Conservation (phyloP, 2,329 filamentous ascomycete genomes). For the Bipolaris zeicola region DNA sequence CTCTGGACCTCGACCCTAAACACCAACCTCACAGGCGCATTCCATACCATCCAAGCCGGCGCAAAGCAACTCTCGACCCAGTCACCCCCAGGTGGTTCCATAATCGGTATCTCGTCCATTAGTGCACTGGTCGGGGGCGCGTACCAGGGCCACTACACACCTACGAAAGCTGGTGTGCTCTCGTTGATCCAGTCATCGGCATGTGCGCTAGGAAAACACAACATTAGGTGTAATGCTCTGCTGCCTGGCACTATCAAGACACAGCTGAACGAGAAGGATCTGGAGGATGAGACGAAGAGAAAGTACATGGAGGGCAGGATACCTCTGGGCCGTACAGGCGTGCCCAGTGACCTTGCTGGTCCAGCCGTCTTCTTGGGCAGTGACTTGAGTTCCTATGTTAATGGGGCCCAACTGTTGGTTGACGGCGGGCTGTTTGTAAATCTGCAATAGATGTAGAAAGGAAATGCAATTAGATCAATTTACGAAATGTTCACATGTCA, state of each 20-base stretch:
- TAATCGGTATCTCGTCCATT: conserved; percentile 77
- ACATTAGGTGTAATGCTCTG: conserved; percentile 81
- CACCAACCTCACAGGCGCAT: conserved; percentile 87
- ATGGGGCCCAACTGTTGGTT: conserved; percentile 80
- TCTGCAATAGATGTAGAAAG: conserved; percentile 50
- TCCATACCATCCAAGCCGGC: conserved; percentile 84
- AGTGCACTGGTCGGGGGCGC: conserved; percentile 78
- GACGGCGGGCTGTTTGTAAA: conserved; percentile 92
- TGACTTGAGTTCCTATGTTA: conserved; percentile 65
- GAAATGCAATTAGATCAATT: not conserved
- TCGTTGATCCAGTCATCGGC: conserved; percentile 84
- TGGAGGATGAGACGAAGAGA: conserved; percentile 73
- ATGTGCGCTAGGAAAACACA: conserved; percentile 75
- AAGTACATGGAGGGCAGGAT: conserved; percentile 81
- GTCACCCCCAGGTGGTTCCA: conserved; percentile 71
- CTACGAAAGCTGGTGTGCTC: conserved; percentile 79
- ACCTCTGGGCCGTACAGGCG: conserved; percentile 62
- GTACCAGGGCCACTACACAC: conserved; percentile 82
- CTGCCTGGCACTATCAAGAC: conserved; percentile 83
- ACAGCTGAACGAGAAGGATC: conserved; percentile 81
- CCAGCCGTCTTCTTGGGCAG: conserved; percentile 85
- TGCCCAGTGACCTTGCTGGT: conserved; percentile 73
- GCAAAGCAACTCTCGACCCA: conserved; percentile 77
- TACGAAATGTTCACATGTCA: not conserved
- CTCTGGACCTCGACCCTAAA: conserved; percentile 74